phyloP scores from a whole-genome alignment of 2,329 filamentous ascomycete genomes.

The Sporothrix humicola region DNA sequence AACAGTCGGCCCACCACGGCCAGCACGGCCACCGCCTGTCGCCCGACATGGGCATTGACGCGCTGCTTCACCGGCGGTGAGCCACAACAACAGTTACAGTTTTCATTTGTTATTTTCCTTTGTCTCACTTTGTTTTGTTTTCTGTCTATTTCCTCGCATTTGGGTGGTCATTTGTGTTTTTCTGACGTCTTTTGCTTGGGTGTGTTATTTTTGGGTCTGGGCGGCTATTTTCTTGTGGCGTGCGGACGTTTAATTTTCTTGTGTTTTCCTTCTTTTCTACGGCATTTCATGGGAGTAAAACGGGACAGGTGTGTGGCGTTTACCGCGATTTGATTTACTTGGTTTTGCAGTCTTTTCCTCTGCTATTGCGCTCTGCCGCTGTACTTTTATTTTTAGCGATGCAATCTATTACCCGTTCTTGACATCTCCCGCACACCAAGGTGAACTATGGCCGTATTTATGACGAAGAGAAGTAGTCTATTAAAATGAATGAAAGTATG shows the following conservation, averaged over 20 bases:
- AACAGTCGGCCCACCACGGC: constrained; percentile 52
- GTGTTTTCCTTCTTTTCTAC: no score
- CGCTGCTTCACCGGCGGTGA: constrained; percentile 39
- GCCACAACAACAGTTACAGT: not conserved
- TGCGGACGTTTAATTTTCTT: not conserved
- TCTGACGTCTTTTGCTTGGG: not conserved
- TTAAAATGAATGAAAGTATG: not conserved
- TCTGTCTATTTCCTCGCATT: not conserved
- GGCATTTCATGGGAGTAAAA: not conserved
- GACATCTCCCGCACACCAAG: no score
- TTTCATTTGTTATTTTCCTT: not conserved
- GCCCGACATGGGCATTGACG: constrained; percentile 63
- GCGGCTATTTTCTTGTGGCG: not conserved
- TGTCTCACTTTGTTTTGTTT: not conserved
- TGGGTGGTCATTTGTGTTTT: not conserved
- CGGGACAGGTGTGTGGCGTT: not conserved
- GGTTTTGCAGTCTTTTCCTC: no score
- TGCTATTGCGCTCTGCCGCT: not conserved
- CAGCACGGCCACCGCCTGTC: constrained; percentile 54
- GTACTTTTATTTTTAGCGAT: not conserved
- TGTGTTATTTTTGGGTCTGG: constrained; percentile 13
- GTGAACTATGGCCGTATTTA: no score
- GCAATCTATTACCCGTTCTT: not conserved
- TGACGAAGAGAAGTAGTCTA: no score
- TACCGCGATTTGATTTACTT: not conserved